These are phyloP conservation scores for Luffa aegyptiaca DNA, from an alignment of 306 rosid species.

Conservation along the genomic window DNA sequence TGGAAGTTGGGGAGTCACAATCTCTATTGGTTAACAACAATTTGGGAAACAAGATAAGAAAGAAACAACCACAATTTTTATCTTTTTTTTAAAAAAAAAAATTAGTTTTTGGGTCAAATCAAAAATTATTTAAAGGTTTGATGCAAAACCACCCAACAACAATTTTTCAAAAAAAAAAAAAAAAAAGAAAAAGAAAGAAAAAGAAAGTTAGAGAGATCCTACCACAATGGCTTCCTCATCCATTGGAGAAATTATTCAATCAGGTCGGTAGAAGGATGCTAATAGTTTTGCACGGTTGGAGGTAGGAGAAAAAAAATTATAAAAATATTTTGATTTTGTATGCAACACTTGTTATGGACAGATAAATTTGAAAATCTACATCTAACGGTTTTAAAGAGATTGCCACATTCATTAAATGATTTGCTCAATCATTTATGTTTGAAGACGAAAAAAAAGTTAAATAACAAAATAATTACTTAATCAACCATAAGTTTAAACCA, in stretches of 20 bases:
- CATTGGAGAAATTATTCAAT: too few relatives aligned
- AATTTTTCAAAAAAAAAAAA: background rate
- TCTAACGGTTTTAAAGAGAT: too few relatives aligned
- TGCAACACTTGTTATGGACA: too few relatives aligned
- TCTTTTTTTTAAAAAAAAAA: background rate
- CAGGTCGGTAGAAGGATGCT: too few relatives aligned
- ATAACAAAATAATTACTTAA: background rate
- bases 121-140: background rate
- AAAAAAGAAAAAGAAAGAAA: background rate
- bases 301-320: too few relatives aligned
- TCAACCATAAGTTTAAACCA: background rate
- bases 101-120: background rate
- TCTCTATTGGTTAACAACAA: background rate
- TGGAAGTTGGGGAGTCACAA: background rate
- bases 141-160: background rate
- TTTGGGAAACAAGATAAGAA: background rate
- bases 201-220: background rate
- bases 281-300: too few relatives aligned
- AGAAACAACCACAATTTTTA: background rate
- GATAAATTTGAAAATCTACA: too few relatives aligned
- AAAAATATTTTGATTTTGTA: too few relatives aligned
- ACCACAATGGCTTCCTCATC: background rate
- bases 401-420: too few relatives aligned
- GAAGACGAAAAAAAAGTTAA: background rate
- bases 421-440: background rate